Evolutionary conservation across 352 stramenopile species (phyloP), one percentile per base, ranked within the genome.

Genomic region (Phytophthora pinifolia): DNA sequence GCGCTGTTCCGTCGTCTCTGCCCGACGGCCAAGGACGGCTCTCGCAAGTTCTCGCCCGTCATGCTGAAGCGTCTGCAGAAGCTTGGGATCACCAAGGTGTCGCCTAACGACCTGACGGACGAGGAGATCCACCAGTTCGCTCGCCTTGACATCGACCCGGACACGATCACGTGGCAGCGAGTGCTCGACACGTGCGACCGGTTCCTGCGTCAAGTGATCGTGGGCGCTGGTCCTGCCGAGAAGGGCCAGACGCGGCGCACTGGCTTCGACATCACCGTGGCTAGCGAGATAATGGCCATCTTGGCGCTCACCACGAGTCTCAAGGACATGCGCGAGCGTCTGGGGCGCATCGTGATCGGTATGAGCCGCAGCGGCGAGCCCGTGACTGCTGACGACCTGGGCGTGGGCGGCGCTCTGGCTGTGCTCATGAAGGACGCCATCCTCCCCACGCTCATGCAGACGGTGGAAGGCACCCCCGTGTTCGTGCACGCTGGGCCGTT

Each of bases 401-500:
- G 97, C 35, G 94, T 97, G 46, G 96, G 89, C 25, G 97, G 97
- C 10, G 97, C 97, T 5, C 73, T 99, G 27, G 89, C 95, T 10
- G 96, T 99, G 30, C 80, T 99, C 38, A 98, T 99, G 96, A 98
- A 98, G 65, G 97, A 99, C 72, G 96, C 96, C 18, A 88, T 99
- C 35, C 86, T 98, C 75, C 96, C 96, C 1, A 99, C 96, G 27
- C 76, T 99, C 30, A 99, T 99, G 96, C 96, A 99, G 76, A 99
- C 96, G 0, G 84, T 98, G 3, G 97, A 99, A 67, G 88, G 86
- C 43, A 98, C 81, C 37, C 96, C 65, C 51, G 96, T 99, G 18
- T 88, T 99, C 34, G 96, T 99, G n/a, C 97, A 99, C 74, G 92
- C 91, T 38, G 97, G 97, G 6, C 97, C 97, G 5, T 99, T 99